Base-by-base conservation (phyloP, 2,329 filamentous ascomycete genomes). In the Calonectria honghensis region DNA sequence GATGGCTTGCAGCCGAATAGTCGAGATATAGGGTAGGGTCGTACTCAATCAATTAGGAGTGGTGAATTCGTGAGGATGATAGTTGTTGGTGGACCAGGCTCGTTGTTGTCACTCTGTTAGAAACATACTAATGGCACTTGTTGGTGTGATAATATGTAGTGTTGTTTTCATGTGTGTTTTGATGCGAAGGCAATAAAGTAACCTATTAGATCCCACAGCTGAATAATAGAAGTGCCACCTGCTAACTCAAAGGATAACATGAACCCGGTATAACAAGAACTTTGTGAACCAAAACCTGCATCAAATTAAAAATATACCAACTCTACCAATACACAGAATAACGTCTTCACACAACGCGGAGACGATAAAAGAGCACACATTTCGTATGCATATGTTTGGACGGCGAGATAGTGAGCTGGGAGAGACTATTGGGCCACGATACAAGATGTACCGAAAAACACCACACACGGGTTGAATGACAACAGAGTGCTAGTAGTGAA, bases 1-100 rank as follows among this genome's bases (percentile, higher is more conserved):
- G 2, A 20, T 20, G 4, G 41, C 13, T 24, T 24, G 45, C n/a
- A 24, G n/a, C 20, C n/a, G 9, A 24, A 24, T 24, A 48, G 13
- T 48, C 6, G 9, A 67, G n/a, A 51, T 67, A 32, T 68, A 68
- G 65, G 65, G 65, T 68, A 68, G 9, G 10, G 32, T 9, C 3
- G 18, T 27, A 48, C n/a, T 48, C 6, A 10, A 48, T 24, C 3
- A 14, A 39, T 24, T 24, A 2, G n/a, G 32, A 2, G 9, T 4
- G 11, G 3, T 54, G 7, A 11, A 57, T 13, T 29, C 18, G 9
- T 35, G 18, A 35, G 29, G 3, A 52, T 32, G 27, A 20, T 32
- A 9, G 16, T 31, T 31, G 29, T 1, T 24, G n/a, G 5, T 20
- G 1, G 11, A 3, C n/a, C 9, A 24, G 20, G 9, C 13, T 48